Conservation (phyloP, 352 stramenopile genomes). For the Saprolegnia parasitica region DNA sequence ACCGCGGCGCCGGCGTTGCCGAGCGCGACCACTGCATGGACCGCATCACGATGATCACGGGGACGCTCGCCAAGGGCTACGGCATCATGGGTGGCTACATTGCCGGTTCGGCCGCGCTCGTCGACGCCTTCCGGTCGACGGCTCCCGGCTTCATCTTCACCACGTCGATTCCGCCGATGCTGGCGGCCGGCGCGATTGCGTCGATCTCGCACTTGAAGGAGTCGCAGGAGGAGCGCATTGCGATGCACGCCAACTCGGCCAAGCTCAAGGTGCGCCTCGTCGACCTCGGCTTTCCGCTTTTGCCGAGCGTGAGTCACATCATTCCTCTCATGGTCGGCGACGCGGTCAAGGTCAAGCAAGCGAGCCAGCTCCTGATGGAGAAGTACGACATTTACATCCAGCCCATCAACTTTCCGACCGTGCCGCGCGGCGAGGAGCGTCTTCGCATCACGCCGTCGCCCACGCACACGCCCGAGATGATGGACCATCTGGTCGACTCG, state of each 20-base stretch:
- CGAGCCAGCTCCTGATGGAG: slow-evolving; percentile 85
- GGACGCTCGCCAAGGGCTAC: slow-evolving; percentile 86
- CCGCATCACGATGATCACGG: slow-evolving; percentile 86
- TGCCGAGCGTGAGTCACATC: slow-evolving; percentile 87
- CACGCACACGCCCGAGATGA: slow-evolving; percentile 85
- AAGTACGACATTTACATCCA: slow-evolving; percentile 90
- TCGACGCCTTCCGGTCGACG: slow-evolving; percentile 85
- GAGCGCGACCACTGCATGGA: slow-evolving; percentile 84
- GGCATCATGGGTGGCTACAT: slow-evolving; percentile 91
- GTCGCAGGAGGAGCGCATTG: slow-evolving; percentile 68
- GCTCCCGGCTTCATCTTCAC: slow-evolving; percentile 89
- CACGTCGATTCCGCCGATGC: slow-evolving; percentile 83
- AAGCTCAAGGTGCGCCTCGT: slow-evolving; percentile 82
- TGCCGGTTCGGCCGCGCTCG: slow-evolving; percentile 68
- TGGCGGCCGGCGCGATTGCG: slow-evolving; percentile 72
- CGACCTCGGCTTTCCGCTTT: slow-evolving; percentile 74
- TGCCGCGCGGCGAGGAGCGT: slow-evolving; percentile 84
- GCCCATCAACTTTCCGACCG: slow-evolving; percentile 90
- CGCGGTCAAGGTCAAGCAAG: slow-evolving; percentile 84
- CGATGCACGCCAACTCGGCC: slow-evolving; percentile 80
- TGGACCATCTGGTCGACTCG: slow-evolving; percentile 74
- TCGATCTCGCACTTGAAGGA: slow-evolving; percentile 82
- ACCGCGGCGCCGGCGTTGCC: slow-evolving; percentile 76
- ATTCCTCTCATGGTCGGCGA: slow-evolving; percentile 86
- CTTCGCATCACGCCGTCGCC: slow-evolving; percentile 82